Evolutionary conservation across 2,329 filamentous ascomycete genomes (phyloP).

Genomic region (Cercospora zeae-maydis): DNA sequence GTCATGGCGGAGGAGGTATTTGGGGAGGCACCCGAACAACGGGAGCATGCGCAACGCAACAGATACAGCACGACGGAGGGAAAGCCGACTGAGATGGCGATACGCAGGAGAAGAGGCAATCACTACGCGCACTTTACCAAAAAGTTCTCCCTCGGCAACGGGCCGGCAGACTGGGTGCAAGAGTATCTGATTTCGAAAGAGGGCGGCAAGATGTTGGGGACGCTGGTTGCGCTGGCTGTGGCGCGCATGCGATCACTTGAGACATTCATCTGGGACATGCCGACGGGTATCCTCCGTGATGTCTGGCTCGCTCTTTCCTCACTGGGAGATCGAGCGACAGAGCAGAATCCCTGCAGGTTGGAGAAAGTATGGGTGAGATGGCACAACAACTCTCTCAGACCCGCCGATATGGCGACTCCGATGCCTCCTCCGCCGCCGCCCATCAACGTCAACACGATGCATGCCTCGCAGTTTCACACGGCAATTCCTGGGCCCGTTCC

Average conservation of each 20-base stretch:
- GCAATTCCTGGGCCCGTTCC: constrained; percentile 19
- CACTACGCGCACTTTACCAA: constrained; percentile 74
- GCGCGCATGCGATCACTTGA: constrained; percentile 78
- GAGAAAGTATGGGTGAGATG: constrained; percentile 76
- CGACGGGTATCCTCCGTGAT: constrained; percentile 74
- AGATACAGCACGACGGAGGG: constrained; percentile 27
- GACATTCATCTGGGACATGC: constrained; percentile 85
- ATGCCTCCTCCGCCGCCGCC: constrained; percentile 39
- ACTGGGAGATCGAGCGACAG: constrained; percentile 56
- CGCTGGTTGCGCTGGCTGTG: constrained; percentile 73
- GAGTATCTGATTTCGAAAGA: constrained; percentile 81
- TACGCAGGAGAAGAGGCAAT: constrained; percentile 58
- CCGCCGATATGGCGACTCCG: constrained; percentile 43
- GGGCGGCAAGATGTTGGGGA: constrained; percentile 84
- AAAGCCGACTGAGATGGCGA: constrained; percentile 29
- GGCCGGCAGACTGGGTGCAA: constrained; percentile 71
- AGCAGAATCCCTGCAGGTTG: constrained; percentile 61
- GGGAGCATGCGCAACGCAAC: constrained; percentile 31
- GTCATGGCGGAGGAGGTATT: constrained; percentile 68
- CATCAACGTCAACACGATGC: constrained; percentile 26
- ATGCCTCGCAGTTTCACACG: constrained; percentile 7
- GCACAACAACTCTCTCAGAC: constrained; percentile 64
- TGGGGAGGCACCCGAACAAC: constrained; percentile 46
- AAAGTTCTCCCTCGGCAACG: constrained; percentile 83
- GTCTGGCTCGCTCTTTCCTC: constrained; percentile 77